Base-by-base conservation (phyloP, 2,329 filamentous ascomycete genomes). In the Chaetothyriales sp. region DNA sequence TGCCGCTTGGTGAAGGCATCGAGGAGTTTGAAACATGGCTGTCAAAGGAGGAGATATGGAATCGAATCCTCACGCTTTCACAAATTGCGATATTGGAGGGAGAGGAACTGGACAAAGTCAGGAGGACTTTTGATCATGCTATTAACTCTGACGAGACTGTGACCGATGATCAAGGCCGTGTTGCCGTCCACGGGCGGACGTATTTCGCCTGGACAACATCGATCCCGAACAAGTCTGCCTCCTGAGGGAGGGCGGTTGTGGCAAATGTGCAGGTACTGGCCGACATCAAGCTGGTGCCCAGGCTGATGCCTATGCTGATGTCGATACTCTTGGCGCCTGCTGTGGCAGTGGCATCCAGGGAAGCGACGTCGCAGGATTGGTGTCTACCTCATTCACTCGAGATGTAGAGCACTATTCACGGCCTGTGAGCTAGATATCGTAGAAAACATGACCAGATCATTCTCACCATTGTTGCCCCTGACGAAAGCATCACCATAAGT, bases 401-500 rank as follows among this genome's bases (percentile, higher is more conserved):
- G 42, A 59, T 59, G 46, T 58, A 60, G 3, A 60, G 55, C 43
- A 60, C 56, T 58, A 43, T 18, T 32, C 25, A 18, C 10, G n/a
- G 18, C 18, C 20, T 32, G 28, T 18, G n/a, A 39, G 32, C 32
- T 9, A 15, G 12, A 15, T 15, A 47, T 32, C 22, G 22, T 25
- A 25, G 28, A 32, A 47, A 47, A 32, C 20, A 47, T 32, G 32
- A 49, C 43, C 19, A 18, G 36, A 46, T 18, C 3, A 49, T 20
- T 51, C 42, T 46, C 43, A 93, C 90, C 90, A 64, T 96, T 96
- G 71, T 96, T 96, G 60, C 90, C 90, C 67, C 90, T 79, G 52
- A 96, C 85, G 66, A 96, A 96, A 4, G 90, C 87, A 73, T 96
- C 90, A 6, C 90, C 90, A 65, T 95, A 95, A 50, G 79, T 84